These are phyloP conservation scores for Pyrenophora teres DNA, from an alignment of 2,329 filamentous ascomycete species.

Conservation along the genomic window DNA sequence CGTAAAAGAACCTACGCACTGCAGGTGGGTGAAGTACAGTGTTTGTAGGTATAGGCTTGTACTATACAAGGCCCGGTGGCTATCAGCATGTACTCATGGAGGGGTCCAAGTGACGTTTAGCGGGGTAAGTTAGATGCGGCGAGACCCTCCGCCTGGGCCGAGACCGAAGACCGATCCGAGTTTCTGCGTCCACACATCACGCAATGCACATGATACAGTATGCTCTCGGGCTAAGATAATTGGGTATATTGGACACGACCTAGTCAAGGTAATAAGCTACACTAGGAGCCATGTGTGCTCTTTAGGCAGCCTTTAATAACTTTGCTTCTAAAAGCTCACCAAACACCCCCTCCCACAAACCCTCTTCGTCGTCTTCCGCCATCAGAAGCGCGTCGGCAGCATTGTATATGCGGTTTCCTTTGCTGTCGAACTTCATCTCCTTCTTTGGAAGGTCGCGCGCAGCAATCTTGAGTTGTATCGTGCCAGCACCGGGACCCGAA, in stretches of 20 bases:
- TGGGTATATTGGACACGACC: conserved; percentile 1
- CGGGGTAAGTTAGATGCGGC: conserved; percentile 16
- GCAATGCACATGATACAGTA: background rate
- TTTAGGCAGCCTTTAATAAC: conserved; percentile 31
- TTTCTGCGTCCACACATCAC: background rate
- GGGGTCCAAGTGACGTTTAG: conserved; percentile 25
- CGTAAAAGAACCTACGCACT: background rate
- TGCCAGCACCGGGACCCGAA: conserved; percentile 52
- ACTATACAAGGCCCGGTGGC: background rate
- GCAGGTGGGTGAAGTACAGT: background rate
- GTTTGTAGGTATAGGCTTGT: background rate
- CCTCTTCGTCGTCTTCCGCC: conserved; percentile 32
- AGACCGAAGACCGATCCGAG: background rate
- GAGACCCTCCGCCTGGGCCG: background rate
- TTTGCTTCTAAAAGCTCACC: conserved; percentile 37
- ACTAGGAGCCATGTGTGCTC: background rate
- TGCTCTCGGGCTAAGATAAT: background rate
- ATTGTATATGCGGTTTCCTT: conserved; percentile 74
- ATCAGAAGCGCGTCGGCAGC: conserved; percentile 56
- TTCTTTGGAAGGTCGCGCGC: conserved; percentile 66
- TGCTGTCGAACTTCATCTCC: conserved; percentile 66
- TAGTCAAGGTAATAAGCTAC: background rate
- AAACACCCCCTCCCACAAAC: conserved; percentile 33
- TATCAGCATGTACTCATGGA: conserved; percentile 7
- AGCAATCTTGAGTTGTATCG: conserved; percentile 68